phyloP scores from a whole-genome alignment of 495 filamentous ascomycete species.

The Daldinia concentrica region DNA sequence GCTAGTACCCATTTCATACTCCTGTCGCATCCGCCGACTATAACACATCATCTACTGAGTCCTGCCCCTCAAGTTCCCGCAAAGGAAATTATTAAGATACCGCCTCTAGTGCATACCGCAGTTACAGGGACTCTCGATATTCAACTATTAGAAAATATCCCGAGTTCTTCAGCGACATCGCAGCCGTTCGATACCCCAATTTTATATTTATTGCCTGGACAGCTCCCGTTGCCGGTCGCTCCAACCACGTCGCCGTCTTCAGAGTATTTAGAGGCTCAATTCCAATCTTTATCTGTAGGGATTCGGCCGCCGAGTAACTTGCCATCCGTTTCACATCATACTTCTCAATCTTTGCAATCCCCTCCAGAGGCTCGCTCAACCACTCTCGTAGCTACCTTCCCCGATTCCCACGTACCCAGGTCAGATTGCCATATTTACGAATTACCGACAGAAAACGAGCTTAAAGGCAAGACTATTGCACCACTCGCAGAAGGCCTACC shows the following conservation, averaged over 20 bases:
- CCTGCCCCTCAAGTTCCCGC: not conserved
- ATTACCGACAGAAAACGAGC: not conserved
- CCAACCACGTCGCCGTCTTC: not conserved
- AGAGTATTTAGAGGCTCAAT: conserved; percentile 6
- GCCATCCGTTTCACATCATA: not conserved
- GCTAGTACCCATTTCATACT: no score
- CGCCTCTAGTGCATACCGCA: conserved; percentile 6
- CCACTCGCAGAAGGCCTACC: not conserved
- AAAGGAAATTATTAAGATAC: not conserved
- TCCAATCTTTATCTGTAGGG: conserved; percentile 12
- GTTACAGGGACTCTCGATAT: not conserved
- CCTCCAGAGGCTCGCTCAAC: not conserved
- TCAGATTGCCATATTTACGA: not conserved
- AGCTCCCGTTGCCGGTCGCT: not conserved
- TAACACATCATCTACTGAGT: not conserved
- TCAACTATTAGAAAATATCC: not conserved
- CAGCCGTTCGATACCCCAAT: not conserved
- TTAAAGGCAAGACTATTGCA: not conserved
- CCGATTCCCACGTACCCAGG: not conserved
- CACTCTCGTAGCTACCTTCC: not conserved
- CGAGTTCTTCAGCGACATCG: not conserved
- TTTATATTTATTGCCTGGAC: not conserved
- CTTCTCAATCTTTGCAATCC: not conserved
- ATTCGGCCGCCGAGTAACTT: not conserved
- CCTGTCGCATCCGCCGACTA: not conserved